Evolutionary conservation across 345 rosid species (phyloP), one percentile per base, ranked within the genome.

Genomic region (Arabidopsis arenosa): DNA sequence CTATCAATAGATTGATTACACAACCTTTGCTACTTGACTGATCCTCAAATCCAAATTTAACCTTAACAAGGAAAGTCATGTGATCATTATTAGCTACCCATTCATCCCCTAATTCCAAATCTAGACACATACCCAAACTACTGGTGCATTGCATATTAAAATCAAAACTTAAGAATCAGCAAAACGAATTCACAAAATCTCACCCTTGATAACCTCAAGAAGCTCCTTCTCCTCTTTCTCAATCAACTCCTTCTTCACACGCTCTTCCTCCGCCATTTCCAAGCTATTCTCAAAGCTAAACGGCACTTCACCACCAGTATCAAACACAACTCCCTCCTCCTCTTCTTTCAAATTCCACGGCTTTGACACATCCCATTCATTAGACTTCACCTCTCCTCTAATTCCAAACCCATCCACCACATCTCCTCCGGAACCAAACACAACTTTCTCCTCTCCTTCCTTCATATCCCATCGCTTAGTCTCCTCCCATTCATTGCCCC

Each of bases 141-240:
- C 17, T 56, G 15, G 40, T 39, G 3, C 66, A 66, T 23, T 44
- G 40, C 65, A 52, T 26, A 26, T 15, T 1, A 15, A 53, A 43
- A 15, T 23, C 9, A 44, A 56, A 45, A 64, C 61, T 2, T 23
- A 5, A 35, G 32, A 66, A 37, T 0, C 45, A 61, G 65, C 52
- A 35, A 26, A 33, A 9, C 32, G 33, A 58, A 12, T 9, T 18
- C 0, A 9, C 0, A 2, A 7, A 36, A 17, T 15, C 65, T 81
- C 56, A 74, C 97, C 97, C 82, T 94, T 77, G 66, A 94, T 76
- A 18, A 86, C 44, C 51, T 85, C 78, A 75, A 75, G 57, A 54
- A 92, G 93, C 60, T 84, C 81, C 39, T 88, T 81, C 86, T 90
- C 92, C 73, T 88, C 96, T 37, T 51, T 73, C 75, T 84, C 75